phyloP scores from a whole-genome alignment of 2,329 filamentous ascomycete genomes.

The Arthroderma sp. region DNA sequence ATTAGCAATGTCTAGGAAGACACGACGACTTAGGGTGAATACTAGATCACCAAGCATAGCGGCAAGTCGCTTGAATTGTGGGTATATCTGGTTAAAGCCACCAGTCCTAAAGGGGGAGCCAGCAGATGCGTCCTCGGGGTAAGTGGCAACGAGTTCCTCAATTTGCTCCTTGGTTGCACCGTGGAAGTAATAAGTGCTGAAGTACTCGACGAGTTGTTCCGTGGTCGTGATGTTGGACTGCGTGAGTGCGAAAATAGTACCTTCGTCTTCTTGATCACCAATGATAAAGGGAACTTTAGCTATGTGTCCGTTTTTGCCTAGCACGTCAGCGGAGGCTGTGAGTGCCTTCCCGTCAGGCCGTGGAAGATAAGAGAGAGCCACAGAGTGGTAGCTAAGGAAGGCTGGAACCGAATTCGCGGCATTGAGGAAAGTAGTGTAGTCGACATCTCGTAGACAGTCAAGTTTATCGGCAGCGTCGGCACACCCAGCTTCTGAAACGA shows the following conservation, averaged over 20 bases:
- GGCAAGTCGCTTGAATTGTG: slow-evolving; percentile 63
- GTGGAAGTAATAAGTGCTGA: slow-evolving; percentile 49
- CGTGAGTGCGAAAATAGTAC: slow-evolving; percentile 60
- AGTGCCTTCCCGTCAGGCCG: slow-evolving; percentile 57
- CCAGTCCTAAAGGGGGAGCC: slow-evolving; percentile 64
- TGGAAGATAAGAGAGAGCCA: slow-evolving; percentile 62
- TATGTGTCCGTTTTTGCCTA: slow-evolving; percentile 27
- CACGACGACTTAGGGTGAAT: slow-evolving; percentile 60
- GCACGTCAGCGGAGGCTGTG: slow-evolving; percentile 49
- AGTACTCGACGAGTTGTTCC: slow-evolving; percentile 48
- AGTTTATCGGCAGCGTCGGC: slow-evolving; percentile 29
- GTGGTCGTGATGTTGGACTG: slow-evolving; percentile 56
- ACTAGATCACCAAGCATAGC: slow-evolving; percentile 63
- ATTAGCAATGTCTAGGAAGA: slow-evolving; percentile 44
- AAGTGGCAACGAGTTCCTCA: slow-evolving; percentile 47
- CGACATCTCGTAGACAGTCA: slow-evolving; percentile 39
- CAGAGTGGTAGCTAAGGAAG: slow-evolving; percentile 53
- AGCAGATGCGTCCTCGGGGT: slow-evolving; percentile 43
- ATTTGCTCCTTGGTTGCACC: slow-evolving; percentile 43
- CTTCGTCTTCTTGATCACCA: slow-evolving; percentile 21
- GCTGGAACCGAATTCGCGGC: slow-evolving; percentile 60
- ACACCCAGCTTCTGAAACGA: slow-evolving; percentile 40
- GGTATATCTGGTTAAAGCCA: slow-evolving; percentile 58
- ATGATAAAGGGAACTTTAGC: slow-evolving; percentile 5
- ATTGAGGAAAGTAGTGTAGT: slow-evolving; percentile 41